phyloP scores from a whole-genome alignment of 345 rosid genomes.

The Cochlearia excelsa region DNA sequence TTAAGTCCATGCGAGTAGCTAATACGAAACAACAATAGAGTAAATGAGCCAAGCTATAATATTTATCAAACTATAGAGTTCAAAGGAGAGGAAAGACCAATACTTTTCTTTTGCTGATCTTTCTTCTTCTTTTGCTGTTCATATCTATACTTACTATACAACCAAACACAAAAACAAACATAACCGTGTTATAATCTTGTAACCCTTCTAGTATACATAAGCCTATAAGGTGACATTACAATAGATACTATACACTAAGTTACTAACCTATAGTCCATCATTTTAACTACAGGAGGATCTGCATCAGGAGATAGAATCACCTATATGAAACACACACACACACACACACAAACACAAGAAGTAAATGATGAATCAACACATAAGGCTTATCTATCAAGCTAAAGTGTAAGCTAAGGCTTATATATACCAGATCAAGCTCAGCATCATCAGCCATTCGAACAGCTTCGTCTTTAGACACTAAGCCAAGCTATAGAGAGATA shows the following conservation, averaged over 20 bases:
- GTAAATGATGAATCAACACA: too few species aligned
- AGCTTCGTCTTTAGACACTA: constrained; percentile 71
- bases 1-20: constrained; percentile 77
- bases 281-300: constrained; percentile 90
- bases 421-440: constrained; percentile 78
- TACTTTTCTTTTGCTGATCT: constrained; percentile 85
- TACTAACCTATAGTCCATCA: constrained; percentile 79
- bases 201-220: background rate
- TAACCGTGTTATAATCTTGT: background rate
- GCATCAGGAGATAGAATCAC: constrained; percentile 88
- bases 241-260: background rate
- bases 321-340: constrained; percentile 33
- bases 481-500: constrained; percentile 59
- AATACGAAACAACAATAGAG: constrained; percentile 10
- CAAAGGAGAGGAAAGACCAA: constrained; percentile 37
- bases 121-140: constrained; percentile 83
- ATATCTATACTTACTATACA: constrained; percentile 70
- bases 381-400: background rate
- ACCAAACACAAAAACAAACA: background rate
- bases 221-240: constrained; percentile 17
- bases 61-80: constrained; percentile 28
- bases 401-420: background rate
- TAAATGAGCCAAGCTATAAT: background rate
- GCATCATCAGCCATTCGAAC: constrained; percentile 79
- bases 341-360: too few species aligned